Conservation (phyloP, 1,284 basidiomycete genomes). For the Stereum hirsutum region DNA sequence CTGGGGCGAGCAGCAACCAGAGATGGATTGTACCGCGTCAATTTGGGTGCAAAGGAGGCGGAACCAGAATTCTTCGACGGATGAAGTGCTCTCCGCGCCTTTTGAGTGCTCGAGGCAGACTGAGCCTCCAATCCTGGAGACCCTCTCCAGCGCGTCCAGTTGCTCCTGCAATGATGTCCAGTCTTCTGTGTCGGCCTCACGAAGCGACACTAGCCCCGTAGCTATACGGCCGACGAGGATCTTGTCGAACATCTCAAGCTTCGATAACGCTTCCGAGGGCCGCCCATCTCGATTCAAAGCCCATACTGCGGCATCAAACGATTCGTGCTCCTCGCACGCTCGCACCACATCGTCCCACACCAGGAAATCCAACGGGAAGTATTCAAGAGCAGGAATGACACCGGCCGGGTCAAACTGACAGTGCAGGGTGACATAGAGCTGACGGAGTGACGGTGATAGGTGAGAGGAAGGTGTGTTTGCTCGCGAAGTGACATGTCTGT, state of each 20-base stretch:
- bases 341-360: conserved; percentile 50
- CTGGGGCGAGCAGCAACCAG: conserved; percentile 29
- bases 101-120: conserved; percentile 65
- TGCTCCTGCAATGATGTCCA: conserved; percentile 18
- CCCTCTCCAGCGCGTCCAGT: conserved; percentile 34
- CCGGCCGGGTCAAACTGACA: conserved; percentile 60
- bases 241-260: conserved; percentile 55
- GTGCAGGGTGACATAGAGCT: conserved; percentile 67
- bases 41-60: conserved; percentile 77
- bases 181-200: conserved; percentile 12
- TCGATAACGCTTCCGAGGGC: conserved; percentile 57
- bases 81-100: conserved; percentile 30
- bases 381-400: conserved; percentile 62
- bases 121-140: conserved; percentile 52
- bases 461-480: conserved; percentile 11
- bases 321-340: conserved; percentile 58
- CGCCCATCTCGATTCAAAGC: conserved; percentile 59
- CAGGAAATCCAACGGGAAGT: conserved; percentile 44
- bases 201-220: conserved; percentile 26
- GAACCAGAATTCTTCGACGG: conserved; percentile 88
- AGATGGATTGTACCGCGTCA: conserved; percentile 66
- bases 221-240: conserved; percentile 43
- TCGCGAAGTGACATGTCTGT: conserved; percentile 15
- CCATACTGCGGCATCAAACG: conserved; percentile 83
- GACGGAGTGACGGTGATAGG: conserved; percentile 40